phyloP scores from a whole-genome alignment of 768 basidiomycete species.

The Russula olivacea region DNA sequence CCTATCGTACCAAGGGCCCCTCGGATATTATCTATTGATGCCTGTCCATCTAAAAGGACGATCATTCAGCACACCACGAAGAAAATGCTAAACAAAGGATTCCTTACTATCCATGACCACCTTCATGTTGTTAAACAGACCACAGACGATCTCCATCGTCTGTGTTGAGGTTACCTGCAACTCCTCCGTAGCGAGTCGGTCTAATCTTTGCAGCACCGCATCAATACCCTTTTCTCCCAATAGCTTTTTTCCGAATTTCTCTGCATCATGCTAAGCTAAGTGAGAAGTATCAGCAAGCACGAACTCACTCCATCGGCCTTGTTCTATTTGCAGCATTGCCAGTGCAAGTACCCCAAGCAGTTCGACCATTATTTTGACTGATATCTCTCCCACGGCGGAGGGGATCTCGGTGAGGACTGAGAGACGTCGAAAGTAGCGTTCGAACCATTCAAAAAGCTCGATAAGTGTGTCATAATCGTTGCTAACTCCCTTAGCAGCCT shows the following conservation, averaged over 20 bases:
- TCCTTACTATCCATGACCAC: not conserved
- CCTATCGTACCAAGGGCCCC: not conserved
- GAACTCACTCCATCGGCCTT: not conserved
- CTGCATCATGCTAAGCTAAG: not conserved
- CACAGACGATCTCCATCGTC: not conserved
- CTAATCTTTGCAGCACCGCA: not conserved
- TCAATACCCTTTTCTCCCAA: not conserved
- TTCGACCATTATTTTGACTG: not conserved
- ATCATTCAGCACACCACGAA: not conserved
- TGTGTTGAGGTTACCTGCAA: not conserved
- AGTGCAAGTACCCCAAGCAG: not conserved
- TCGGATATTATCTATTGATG: not conserved
- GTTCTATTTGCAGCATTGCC: not conserved
- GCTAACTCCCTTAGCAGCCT: not conserved
- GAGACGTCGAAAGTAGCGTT: not conserved
- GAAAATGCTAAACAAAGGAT: not conserved
- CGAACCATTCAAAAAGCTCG: not conserved
- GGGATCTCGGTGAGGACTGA: not conserved
- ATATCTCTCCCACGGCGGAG: not conserved
- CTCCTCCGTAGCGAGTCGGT: not conserved
- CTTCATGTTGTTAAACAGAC: conserved; percentile 6
- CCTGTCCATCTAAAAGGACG: not conserved
- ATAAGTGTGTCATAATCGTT: not conserved
- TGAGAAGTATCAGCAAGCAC: not conserved
- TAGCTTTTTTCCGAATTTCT: not conserved